Conservation (phyloP, 2,329 filamentous ascomycete species). For the Fusarium pseudograminearum region DNA sequence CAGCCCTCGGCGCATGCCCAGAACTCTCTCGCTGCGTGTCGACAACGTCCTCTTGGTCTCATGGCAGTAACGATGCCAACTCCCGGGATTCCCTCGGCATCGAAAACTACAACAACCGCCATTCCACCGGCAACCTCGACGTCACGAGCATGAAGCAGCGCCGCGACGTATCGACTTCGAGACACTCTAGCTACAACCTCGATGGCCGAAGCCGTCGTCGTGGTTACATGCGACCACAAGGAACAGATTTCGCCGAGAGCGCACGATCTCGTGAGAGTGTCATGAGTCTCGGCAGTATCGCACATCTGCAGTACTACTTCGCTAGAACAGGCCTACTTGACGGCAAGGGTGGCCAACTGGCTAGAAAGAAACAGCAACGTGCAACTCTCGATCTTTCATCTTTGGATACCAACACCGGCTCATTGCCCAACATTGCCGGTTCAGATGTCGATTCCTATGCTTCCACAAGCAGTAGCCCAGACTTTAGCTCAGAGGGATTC, state of each 20-base stretch:
- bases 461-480: constrained; percentile 70
- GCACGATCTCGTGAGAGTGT: constrained; percentile 93
- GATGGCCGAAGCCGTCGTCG: constrained; percentile 67
- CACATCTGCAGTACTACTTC: constrained; percentile 98
- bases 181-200: constrained; percentile 62
- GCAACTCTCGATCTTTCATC: constrained; percentile 69
- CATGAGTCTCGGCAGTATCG: constrained; percentile 94
- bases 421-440: constrained; percentile 55
- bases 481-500: constrained; percentile 58
- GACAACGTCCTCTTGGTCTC: constrained; percentile 69
- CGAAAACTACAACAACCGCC: constrained; percentile 60
- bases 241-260: constrained; percentile 89
- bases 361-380: constrained; percentile 75
- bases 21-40: constrained; percentile 74
- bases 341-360: constrained; percentile 88
- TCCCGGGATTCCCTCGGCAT: constrained; percentile 68
- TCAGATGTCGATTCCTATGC: constrained; percentile 70
- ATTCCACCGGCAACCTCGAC: constrained; percentile 70
- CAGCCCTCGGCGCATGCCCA: constrained; percentile 69
- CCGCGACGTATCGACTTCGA: constrained; percentile 51
- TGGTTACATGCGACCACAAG: constrained; percentile 89
- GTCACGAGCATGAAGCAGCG: constrained; percentile 66
- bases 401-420: constrained; percentile 54
- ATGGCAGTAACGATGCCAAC: constrained; percentile 62
- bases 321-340: constrained; percentile 92